Evolutionary conservation across 768 basidiomycete genomes (phyloP).

Genomic region (Hypsizygus marmoreus): DNA sequence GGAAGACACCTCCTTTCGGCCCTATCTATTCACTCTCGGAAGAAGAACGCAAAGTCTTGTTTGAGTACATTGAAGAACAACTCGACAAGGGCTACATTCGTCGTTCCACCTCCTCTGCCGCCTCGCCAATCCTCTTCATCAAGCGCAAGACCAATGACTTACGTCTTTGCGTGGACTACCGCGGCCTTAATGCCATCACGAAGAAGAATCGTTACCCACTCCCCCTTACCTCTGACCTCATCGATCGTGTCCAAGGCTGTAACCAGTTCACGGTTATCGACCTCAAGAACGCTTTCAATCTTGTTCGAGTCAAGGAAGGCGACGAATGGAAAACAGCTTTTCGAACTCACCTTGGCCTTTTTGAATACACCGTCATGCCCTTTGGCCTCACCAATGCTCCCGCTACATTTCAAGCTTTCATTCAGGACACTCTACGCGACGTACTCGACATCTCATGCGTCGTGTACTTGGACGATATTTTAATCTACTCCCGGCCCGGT

Average conservation of each 20-base stretch:
- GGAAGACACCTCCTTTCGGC: slow-evolving; percentile 31
- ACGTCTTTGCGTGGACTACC: slow-evolving; percentile 31
- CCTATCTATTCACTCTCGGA: slow-evolving; percentile 34
- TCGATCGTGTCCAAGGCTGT: slow-evolving; percentile 27
- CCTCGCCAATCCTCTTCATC: slow-evolving; percentile 35
- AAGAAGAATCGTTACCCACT: slow-evolving; percentile 28
- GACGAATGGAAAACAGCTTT: slow-evolving; percentile 49
- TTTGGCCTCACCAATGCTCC: slow-evolving; percentile 40
- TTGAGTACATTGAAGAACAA: slow-evolving; percentile 36
- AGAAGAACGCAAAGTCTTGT: slow-evolving; percentile 33
- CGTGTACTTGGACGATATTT: slow-evolving; percentile 44
- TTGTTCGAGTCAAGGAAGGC: slow-evolving; percentile 35
- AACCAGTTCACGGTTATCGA: slow-evolving; percentile 35
- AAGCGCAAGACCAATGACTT: slow-evolving; percentile 34
- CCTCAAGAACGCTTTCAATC: slow-evolving; percentile 38
- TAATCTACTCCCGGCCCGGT: slow-evolving; percentile 34
- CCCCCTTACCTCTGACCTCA: slow-evolving; percentile 29
- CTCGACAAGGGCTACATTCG: slow-evolving; percentile 38
- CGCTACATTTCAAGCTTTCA: slow-evolving; percentile 43
- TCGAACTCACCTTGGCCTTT: slow-evolving; percentile 35
- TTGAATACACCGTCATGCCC: slow-evolving; percentile 38
- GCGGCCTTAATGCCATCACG: slow-evolving; percentile 32
- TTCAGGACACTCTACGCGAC: slow-evolving; percentile 40
- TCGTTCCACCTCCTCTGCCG: slow-evolving; percentile 28
- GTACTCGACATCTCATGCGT: slow-evolving; percentile 37